A percentile compares a stretch with the other conserved stretches of the same genome.
These are phyloP conservation scores for Hermanozyma aechmeae DNA, from an alignment of 805 yeast genomes.

Conservation along the genomic window DNA sequence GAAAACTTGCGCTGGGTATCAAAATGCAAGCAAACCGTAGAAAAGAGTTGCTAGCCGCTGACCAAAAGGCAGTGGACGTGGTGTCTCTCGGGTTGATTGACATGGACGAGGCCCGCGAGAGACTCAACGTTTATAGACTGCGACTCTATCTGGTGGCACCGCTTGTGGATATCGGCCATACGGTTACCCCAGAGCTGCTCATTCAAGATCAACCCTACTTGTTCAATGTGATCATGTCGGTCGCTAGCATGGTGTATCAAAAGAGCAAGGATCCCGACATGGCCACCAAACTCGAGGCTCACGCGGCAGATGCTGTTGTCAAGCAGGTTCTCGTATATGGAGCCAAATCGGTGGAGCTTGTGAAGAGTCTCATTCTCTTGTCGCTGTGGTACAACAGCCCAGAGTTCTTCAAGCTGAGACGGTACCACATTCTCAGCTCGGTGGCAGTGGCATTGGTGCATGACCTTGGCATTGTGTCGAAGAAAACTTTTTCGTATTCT, in stretches of 20 bases:
- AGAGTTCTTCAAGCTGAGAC: constrained; percentile 69
- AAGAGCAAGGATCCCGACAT: constrained; percentile 24
- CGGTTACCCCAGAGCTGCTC: constrained; percentile 37
- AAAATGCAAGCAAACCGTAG: constrained; percentile 38
- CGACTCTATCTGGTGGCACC: constrained; percentile 43
- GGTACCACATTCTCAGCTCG: constrained; percentile 61
- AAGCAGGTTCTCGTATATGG: constrained; percentile 63
- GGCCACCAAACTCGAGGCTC: constrained; percentile 41
- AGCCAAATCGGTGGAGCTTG: constrained; percentile 56
- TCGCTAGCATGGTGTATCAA: constrained; percentile 39
- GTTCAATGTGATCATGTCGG: constrained; percentile 56
- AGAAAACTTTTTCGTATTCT: constrained; percentile 22
- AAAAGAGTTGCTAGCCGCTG: constrained; percentile 19
- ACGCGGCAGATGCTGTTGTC: constrained; percentile 40
- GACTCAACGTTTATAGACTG: constrained; percentile 43
- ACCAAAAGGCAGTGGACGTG: constrained; percentile 31
- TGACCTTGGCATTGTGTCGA: constrained; percentile 65
- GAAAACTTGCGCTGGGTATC: constrained; percentile 9
- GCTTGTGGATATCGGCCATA: constrained; percentile 43
- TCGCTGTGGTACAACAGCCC: constrained; percentile 80
- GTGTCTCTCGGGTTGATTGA: constrained; percentile 51
- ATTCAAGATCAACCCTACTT: constrained; percentile 48
- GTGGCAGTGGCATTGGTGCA: constrained; percentile 60
- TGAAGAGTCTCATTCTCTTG: constrained; percentile 52
- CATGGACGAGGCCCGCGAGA: constrained; percentile 44